These are phyloP conservation scores for Extremus antarcticus DNA, from an alignment of 495 filamentous ascomycete genomes.

Conservation along the genomic window DNA sequence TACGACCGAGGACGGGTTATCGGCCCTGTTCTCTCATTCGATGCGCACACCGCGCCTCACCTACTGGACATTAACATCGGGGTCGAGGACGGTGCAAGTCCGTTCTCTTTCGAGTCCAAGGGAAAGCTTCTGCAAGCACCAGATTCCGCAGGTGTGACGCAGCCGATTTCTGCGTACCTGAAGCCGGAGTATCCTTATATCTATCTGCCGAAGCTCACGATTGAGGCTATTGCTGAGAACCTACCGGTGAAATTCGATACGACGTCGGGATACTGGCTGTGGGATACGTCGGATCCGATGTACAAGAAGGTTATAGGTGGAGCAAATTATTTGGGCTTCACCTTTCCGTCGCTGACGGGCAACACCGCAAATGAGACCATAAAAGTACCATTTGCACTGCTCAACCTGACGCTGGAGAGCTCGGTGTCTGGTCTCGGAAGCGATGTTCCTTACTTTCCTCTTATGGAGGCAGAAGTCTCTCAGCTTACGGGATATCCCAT, in stretches of 20 bases:
- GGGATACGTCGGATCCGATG: conserved; percentile 35
- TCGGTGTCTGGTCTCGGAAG: conserved; percentile 33
- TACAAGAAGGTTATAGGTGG: conserved; percentile 39
- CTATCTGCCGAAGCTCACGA: conserved; percentile 39
- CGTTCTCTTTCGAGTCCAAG: neutral
- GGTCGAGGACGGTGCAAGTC: neutral
- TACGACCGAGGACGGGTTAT: neutral
- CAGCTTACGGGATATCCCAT: neutral
- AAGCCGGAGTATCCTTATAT: conserved; percentile 33
- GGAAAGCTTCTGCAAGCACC: neutral
- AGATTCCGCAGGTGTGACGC: neutral
- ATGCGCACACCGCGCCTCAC: neutral
- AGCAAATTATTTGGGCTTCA: conserved; percentile 40
- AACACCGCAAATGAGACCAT: conserved; percentile 30
- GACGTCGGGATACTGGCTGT: conserved; percentile 37
- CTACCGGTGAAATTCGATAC: conserved; percentile 37
- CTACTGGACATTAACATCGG: neutral
- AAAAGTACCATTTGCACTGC: conserved; percentile 42
- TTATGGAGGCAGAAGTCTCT: conserved; percentile 22
- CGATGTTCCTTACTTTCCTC: conserved; percentile 43
- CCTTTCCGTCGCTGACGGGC: conserved; percentile 24
- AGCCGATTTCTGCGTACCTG: neutral
- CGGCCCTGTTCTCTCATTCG: neutral
- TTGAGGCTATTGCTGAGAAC: conserved; percentile 36
- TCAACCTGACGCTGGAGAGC: conserved; percentile 40